Conservation (phyloP, 78 protist species). For the slime mould (Dictyostelium discoideum) region dicty_2.7 NC_007091.3:1130001-1130500, state of each 20-base stretch:
- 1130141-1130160: no score
- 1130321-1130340: no score
- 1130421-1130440: background rate
- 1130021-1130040: background rate
- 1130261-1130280: background rate
- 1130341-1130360: background rate
- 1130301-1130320: background rate
- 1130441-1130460: background rate
- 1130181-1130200: no score
- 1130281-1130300: background rate
- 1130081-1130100: background rate
- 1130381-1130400: background rate
- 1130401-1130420: background rate
- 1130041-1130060: background rate
- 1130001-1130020: background rate
- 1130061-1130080: background rate
- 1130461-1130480: background rate
- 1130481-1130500: background rate
- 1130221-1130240: no score
- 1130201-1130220: no score
- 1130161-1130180: no score
- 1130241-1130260: background rate
- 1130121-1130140: no score
- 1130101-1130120: no score
- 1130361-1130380: background rate